A percentile compares a stretch with the other conserved stretches of the same genome.
phyloP scores from a whole-genome alignment of 495 filamentous ascomycete species.

The Usnea hakonensis region DNA sequence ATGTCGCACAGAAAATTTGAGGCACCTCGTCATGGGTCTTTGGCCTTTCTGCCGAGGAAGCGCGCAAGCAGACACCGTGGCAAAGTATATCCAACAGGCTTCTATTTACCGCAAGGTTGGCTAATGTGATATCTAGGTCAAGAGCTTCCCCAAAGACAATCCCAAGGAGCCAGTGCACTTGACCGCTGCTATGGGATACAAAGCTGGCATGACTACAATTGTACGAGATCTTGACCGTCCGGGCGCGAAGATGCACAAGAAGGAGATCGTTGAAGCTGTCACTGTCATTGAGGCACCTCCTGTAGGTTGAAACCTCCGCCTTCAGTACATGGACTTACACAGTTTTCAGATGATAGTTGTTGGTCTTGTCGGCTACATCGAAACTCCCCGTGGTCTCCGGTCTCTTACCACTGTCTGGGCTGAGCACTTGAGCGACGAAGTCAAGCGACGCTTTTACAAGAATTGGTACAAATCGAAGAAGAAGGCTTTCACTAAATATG shows the following conservation, averaged over 20 bases:
- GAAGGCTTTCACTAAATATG: conserved; percentile 99
- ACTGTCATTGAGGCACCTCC: conserved; percentile 99
- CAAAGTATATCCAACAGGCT: conserved; percentile 66
- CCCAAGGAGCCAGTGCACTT: conserved; percentile 98
- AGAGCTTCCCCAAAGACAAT: conserved; percentile 99
- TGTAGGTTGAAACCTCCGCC: conserved; percentile 51
- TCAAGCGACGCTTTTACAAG: conserved; percentile 99
- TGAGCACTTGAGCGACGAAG: conserved; percentile 95
- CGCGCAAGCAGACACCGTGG: conserved; percentile 90
- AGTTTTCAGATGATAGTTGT: conserved; percentile 86
- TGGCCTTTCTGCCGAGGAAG: conserved; percentile 97
- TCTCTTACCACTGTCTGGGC: conserved; percentile 99
- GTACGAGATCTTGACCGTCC: conserved; percentile 99
- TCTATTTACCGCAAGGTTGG: conserved; percentile 14
- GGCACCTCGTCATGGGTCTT: conserved; percentile 92
- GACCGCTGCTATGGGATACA: conserved; percentile 98
- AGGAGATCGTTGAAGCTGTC: conserved; percentile 99
- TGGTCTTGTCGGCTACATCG: conserved; percentile 99
- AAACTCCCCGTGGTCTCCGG: conserved; percentile 98
- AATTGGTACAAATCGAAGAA: conserved; percentile 99
- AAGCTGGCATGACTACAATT: conserved; percentile 99
- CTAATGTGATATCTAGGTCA: conserved; percentile 34
- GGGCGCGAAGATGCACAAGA: conserved; percentile 99
- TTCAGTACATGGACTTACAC: conserved; percentile 52
- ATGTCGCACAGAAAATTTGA: conserved; percentile 76